Conservation (phyloP, 1,284 basidiomycete genomes). For the Phylloporus sp. region DNA sequence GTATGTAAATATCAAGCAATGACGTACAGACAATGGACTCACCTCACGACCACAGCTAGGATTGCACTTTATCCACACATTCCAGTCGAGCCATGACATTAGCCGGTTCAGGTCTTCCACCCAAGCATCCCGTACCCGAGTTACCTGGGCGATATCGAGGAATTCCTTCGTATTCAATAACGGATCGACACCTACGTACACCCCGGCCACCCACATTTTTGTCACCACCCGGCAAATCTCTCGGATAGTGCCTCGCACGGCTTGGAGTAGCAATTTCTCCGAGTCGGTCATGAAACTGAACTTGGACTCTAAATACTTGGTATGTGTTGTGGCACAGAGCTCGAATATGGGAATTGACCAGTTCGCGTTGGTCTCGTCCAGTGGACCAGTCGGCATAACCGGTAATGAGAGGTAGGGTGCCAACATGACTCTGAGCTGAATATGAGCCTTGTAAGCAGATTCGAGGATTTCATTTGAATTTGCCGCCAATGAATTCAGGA, state of each 20-base stretch:
- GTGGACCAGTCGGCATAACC: slow-evolving; percentile 1
- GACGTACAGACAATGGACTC: slow-evolving; percentile 4
- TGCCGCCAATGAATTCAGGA: slow-evolving; percentile 39
- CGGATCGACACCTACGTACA: slow-evolving; percentile 41
- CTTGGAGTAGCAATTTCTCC: neutral
- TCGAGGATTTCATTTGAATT: slow-evolving; percentile 8
- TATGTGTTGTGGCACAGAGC: slow-evolving; percentile 47
- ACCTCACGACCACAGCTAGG: slow-evolving; percentile 46
- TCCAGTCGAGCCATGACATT: slow-evolving; percentile 52
- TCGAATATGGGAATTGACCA: slow-evolving; percentile 38
- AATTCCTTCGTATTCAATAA: slow-evolving; percentile 11
- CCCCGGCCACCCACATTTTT: slow-evolving; percentile 29
- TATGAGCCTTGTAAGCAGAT: slow-evolving; percentile 21
- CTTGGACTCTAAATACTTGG: slow-evolving; percentile 28
- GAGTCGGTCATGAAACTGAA: neutral
- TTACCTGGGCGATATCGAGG: slow-evolving; percentile 8
- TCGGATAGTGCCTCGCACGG: neutral
- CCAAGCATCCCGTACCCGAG: slow-evolving; percentile 32
- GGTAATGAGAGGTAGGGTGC: slow-evolving; percentile 25
- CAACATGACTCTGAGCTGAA: slow-evolving; percentile 31
- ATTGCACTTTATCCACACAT: slow-evolving; percentile 46
- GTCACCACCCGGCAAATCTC: slow-evolving; percentile 54
- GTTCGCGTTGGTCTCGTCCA: slow-evolving; percentile 1
- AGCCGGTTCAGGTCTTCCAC: slow-evolving; percentile 33
- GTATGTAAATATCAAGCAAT: neutral